These are phyloP conservation scores for Solioccasus polychromus DNA, from an alignment of 768 basidiomycete genomes.

Conservation along the genomic window DNA sequence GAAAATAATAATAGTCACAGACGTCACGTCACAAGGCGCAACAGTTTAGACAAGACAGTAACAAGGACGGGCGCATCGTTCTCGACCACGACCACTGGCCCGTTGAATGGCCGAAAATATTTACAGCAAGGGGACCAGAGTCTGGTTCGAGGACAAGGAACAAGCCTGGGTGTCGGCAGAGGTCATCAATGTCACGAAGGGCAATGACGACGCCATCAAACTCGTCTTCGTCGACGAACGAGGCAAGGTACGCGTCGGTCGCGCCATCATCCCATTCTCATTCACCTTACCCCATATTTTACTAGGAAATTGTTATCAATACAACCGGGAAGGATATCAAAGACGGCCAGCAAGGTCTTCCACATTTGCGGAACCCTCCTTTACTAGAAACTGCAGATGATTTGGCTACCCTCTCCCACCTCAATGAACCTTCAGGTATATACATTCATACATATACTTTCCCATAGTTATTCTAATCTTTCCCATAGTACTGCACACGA, in stretches of 20 bases:
- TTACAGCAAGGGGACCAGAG: conserved; percentile 85
- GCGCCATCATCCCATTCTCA: conserved; percentile 1
- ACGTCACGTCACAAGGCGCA: conserved; percentile 22
- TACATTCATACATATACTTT: conserved; percentile 16
- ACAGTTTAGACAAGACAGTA: neutral
- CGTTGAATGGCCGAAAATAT: conserved; percentile 90
- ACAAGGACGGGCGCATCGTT: neutral
- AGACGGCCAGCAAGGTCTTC: conserved; percentile 75
- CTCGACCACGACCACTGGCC: conserved; percentile 24
- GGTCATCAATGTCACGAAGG: conserved; percentile 63
- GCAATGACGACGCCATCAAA: conserved; percentile 71
- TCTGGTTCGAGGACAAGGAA: conserved; percentile 94
- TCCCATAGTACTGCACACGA: conserved; percentile 84
- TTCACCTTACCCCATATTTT: neutral
- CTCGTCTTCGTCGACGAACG: conserved; percentile 87
- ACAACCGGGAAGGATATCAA: conserved; percentile 80
- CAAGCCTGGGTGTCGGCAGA: conserved; percentile 92
- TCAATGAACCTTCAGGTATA: conserved; percentile 94
- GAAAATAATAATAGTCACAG: conserved; percentile 17
- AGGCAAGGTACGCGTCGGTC: conserved; percentile 64
- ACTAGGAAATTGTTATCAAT: conserved; percentile 73
- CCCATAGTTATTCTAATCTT: neutral
- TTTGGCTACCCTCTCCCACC: conserved; percentile 93
- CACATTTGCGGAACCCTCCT: conserved; percentile 95
- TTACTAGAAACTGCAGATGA: conserved; percentile 96